Percentiles rank a stretch among this genome's conserved stretches.
Evolutionary conservation across 495 filamentous ascomycete species (phyloP).

Genomic region (Cercophora sp.): DNA sequence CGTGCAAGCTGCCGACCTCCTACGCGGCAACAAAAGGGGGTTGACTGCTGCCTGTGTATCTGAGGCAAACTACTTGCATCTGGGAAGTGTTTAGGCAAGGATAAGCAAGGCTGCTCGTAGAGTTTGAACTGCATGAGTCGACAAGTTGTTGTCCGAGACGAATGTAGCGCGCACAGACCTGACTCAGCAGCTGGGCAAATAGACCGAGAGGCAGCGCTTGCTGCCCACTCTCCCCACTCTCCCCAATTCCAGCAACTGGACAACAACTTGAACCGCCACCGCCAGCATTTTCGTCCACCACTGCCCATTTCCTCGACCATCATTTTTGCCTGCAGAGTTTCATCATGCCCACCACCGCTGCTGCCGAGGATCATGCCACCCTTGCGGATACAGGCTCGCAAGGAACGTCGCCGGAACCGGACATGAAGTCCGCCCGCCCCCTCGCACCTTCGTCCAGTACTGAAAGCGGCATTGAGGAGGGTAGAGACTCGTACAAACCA

Average conservation of each 20-base stretch:
- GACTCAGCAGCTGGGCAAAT: no score
- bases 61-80: no score
- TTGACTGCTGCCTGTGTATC: no score
- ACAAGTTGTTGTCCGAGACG: no score
- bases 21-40: no score
- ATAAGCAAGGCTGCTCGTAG: no score
- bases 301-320: background rate
- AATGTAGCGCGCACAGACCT: no score
- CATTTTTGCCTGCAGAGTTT: background rate
- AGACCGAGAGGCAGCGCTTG: no score
- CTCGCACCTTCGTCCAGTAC: background rate
- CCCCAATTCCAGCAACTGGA: background rate
- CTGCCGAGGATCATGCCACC: background rate
- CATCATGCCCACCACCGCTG: background rate
- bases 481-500: constrained; percentile 19
- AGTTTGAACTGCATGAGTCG: no score
- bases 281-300: background rate
- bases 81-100: no score
- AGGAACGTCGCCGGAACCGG: background rate
- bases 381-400: background rate
- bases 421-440: background rate
- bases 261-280: background rate
- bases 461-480: constrained; percentile 1
- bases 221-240: background rate
- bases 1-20: no score